Percentiles rank a stretch among this genome's conserved stretches.
phyloP scores from a whole-genome alignment of 805 yeast species.

The Myxozyma monticola region DNA sequence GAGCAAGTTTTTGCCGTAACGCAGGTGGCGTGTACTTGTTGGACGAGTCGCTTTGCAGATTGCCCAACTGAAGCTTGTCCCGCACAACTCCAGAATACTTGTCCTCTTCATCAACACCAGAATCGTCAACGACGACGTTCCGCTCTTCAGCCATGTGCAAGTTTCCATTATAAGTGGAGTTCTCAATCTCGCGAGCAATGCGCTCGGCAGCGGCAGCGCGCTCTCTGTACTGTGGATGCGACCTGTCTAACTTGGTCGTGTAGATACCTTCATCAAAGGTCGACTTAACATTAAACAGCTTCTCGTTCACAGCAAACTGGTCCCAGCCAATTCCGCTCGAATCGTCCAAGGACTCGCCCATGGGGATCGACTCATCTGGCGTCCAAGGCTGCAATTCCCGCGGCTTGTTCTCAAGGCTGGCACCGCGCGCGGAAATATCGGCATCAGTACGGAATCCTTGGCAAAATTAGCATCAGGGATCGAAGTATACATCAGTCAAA shows the following conservation, averaged over 20 bases:
- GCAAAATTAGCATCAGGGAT: constrained; percentile 28
- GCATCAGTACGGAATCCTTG: constrained; percentile 73
- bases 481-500: not conserved
- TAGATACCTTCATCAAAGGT: constrained; percentile 82
- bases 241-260: constrained; percentile 72
- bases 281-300: constrained; percentile 83
- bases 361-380: constrained; percentile 55
- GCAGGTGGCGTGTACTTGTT: constrained; percentile 19
- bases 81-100: constrained; percentile 90
- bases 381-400: constrained; percentile 83
- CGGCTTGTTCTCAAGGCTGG: constrained; percentile 47
- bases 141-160: constrained; percentile 90
- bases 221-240: constrained; percentile 70
- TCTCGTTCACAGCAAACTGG: constrained; percentile 89
- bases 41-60: constrained; percentile 11
- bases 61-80: constrained; percentile 22
- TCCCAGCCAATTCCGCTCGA: constrained; percentile 62
- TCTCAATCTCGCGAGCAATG: constrained; percentile 81
- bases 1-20: constrained; percentile 8
- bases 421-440: constrained; percentile 64
- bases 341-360: constrained; percentile 41
- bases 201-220: constrained; percentile 69
- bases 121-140: constrained; percentile 69
- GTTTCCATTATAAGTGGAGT: constrained; percentile 62
- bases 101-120: constrained; percentile 93